Evolutionary conservation across 208 protist species (phyloP), one percentile per base, ranked within the genome.

Genomic region (Acanthamoeba triangularis): DNA sequence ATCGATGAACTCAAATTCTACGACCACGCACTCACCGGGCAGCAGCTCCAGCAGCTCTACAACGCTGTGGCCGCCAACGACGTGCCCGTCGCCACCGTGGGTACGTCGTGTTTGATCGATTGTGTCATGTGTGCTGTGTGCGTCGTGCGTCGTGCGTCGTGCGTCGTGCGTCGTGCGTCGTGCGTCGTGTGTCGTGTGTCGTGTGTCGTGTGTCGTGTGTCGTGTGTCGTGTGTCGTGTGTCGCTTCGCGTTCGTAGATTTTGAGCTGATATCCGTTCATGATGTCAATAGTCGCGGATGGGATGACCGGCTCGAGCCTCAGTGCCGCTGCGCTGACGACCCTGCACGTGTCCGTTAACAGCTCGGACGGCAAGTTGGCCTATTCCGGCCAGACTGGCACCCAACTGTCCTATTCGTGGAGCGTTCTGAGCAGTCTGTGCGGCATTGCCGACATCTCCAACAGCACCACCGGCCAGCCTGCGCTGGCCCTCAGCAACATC

Each of bases 1-100:
- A 1, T 82, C 74, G 74, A 82, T 10, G 74, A 82, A 25, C 74
- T 82, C 74, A 82, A 82, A 37, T 52, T 82, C 74, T 82, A 82
- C 20, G 74, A 82, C 25, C 74, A 82, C 44, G 41, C 74, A 0
- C 74, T 82, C 37, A 82, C 37, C 41, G 16, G 1, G 4, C 23
- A 82, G 11, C 35, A 82, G 33, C 41, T 82, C 10, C 23, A 1
- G n/a, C 74, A n/a, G 20, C 74, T 82, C n/a, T 82, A 52, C 41
- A 28, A 28, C 30, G 74, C 16, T 5, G 37, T 49, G n/a, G 18
- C 6, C 37, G 25, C 41, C 74, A 82, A 82, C 74, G 74, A 82
- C 74, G 74, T 52, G 30, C 74, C 74, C 74, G 1, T 20, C 8
- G 74, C 37, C 35, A 30, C 35, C 44, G 23, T 82, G 14, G 72